phyloP scores from a whole-genome alignment of 148 eudicot species.

The Diospyros kaki region DNA sequence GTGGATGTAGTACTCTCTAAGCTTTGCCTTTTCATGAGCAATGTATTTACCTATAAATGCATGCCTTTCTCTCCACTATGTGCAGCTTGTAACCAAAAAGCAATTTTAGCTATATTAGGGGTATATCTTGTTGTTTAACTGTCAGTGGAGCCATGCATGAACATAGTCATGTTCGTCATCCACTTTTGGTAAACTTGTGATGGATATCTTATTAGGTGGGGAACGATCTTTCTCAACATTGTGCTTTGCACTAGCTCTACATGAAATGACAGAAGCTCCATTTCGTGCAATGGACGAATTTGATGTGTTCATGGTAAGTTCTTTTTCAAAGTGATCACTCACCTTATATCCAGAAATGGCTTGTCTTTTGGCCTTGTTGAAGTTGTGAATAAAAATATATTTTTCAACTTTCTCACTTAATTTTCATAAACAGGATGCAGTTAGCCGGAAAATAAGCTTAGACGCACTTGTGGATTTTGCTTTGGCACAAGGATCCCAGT shows the following conservation, averaged over 20 bases:
- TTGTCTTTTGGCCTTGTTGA: neutral
- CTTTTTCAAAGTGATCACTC: constrained; percentile 4
- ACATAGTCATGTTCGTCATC: too few species aligned
- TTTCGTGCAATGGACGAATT: constrained; percentile 99
- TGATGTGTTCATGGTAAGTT: constrained; percentile 92
- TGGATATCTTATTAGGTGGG: constrained; percentile 54
- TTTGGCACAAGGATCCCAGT: constrained; percentile 79
- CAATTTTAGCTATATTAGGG: neutral
- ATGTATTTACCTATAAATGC: too few species aligned
- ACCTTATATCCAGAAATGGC: neutral
- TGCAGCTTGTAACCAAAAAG: neutral
- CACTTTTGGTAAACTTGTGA: neutral
- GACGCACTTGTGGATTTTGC: constrained; percentile 92
- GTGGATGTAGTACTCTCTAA: too few species aligned
- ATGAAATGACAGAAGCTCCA: constrained; percentile 97
- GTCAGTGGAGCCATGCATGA: neutral
- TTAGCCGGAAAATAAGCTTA: constrained; percentile 94
- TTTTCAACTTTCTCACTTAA: neutral
- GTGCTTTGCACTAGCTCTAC: constrained; percentile 95
- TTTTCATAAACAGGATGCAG: constrained; percentile 70
- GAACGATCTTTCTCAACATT: constrained; percentile 94
- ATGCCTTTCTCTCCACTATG: too few species aligned
- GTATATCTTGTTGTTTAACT: neutral
- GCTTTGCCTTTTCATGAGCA: too few species aligned
- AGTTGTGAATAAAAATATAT: neutral